phyloP scores from a whole-genome alignment of 257 asterid species.

The Primulina eburnea region DNA sequence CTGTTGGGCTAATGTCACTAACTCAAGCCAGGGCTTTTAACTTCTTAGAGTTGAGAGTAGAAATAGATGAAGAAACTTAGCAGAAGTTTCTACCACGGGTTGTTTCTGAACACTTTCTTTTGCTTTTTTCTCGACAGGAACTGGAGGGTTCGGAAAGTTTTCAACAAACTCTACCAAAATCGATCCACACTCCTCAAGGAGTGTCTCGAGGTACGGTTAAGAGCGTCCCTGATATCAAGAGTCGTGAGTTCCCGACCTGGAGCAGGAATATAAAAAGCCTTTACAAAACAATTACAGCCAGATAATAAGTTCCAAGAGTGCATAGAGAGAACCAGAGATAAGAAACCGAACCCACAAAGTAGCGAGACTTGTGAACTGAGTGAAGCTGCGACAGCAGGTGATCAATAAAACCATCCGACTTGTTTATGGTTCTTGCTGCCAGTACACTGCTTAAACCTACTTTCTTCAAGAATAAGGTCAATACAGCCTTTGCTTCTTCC shows the following conservation, averaged over 20 bases:
- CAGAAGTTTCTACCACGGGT: slow-evolving; percentile 35
- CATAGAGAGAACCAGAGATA: slow-evolving; percentile 5
- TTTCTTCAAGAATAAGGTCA: slow-evolving; percentile 78
- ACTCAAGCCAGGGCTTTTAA: slow-evolving; percentile 80
- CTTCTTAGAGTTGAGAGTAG: slow-evolving; percentile 49
- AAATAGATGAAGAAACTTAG: slow-evolving; percentile 38
- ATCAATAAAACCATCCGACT: slow-evolving; percentile 79
- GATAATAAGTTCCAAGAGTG: slow-evolving; percentile 1
- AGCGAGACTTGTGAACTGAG: slow-evolving; percentile 83
- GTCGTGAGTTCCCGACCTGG: slow-evolving; percentile 95
- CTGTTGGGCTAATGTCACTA: slow-evolving; percentile 51
- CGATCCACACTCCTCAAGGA: slow-evolving; percentile 64
- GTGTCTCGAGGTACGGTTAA: slow-evolving; percentile 70
- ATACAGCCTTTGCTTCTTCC: slow-evolving; percentile 94
- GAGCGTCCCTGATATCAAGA: slow-evolving; percentile 88
- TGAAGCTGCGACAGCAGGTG: slow-evolving; percentile 83
- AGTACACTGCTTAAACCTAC: slow-evolving; percentile 72
- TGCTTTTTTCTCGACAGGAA: slow-evolving; percentile 44
- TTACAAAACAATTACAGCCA: slow-evolving; percentile 9
- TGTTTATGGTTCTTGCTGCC: slow-evolving; percentile 73
- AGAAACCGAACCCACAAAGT: slow-evolving; percentile 89
- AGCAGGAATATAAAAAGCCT: slow-evolving; percentile 19
- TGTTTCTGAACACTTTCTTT: slow-evolving; percentile 42
- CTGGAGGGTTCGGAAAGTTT: slow-evolving; percentile 71
- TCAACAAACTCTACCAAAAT: slow-evolving; percentile 67